A percentile compares a stretch with the other conserved stretches of the same genome.
These are phyloP conservation scores for Aeminium ludgeri DNA, from an alignment of 495 filamentous ascomycete species.

Conservation along the genomic window DNA sequence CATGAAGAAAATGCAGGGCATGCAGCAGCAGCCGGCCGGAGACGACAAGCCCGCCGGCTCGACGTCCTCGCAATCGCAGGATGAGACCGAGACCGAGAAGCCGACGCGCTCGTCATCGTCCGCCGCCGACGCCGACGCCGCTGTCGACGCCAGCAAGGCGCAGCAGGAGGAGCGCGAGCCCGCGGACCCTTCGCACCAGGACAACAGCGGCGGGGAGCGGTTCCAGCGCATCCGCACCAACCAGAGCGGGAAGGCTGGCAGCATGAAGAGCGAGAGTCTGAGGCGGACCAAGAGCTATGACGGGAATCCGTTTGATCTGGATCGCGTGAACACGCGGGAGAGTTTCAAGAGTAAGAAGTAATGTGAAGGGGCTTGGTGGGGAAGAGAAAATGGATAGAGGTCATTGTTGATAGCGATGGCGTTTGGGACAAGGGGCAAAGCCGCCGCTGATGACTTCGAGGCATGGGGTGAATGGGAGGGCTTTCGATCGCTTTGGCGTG, in stretches of 20 bases:
- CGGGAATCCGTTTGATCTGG: conserved; percentile 25
- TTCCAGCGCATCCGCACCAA: conserved; percentile 24
- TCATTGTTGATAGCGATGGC: background rate
- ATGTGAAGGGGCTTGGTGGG: background rate
- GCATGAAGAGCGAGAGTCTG: too few species aligned
- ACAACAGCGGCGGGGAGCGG: conserved; percentile 2
- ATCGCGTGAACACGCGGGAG: conserved; percentile 25
- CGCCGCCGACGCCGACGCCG: background rate
- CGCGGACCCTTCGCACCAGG: conserved; percentile 21
- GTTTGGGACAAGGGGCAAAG: background rate
- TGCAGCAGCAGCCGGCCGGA: background rate
- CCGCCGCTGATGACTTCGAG: too few species aligned
- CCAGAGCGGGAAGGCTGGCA: conserved; percentile 11
- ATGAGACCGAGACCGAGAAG: conserved; percentile 9
- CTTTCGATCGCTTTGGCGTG: too few species aligned
- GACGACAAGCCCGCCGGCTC: conserved; percentile 5
- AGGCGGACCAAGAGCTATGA: conserved; percentile 15
- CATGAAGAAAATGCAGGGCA: conserved; percentile 25
- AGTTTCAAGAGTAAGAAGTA: conserved; percentile 15
- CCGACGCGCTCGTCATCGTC: too few species aligned
- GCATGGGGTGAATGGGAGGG: too few species aligned
- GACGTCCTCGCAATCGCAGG: conserved; percentile 2
- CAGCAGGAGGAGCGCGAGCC: conserved; percentile 13
- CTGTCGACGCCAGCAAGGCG: conserved; percentile 13
- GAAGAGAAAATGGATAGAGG: background rate